Conservation (phyloP, 1,284 basidiomycete species). For the Xerocomus minutiporus region DNA sequence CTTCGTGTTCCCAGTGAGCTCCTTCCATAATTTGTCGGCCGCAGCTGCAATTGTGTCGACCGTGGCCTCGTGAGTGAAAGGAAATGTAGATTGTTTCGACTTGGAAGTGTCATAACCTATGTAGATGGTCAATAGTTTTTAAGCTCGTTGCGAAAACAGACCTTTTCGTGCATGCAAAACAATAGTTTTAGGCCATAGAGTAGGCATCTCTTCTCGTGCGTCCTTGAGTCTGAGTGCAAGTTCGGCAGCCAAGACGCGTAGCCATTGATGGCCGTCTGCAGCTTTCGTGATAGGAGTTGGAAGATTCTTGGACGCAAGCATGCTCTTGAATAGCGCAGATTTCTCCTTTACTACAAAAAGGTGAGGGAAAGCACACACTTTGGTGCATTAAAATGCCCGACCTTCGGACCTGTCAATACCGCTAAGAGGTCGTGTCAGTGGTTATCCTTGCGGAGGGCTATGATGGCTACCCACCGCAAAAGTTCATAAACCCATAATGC, state of each 20-base stretch:
- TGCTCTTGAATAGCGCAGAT: conserved; percentile 77
- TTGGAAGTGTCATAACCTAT: conserved; percentile 62
- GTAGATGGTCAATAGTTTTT: conserved; percentile 2
- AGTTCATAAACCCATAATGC: conserved; percentile 91
- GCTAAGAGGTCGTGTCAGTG: conserved; percentile 36
- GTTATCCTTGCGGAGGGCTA: not conserved
- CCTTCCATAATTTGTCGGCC: conserved; percentile 84
- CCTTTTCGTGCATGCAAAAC: conserved; percentile 74
- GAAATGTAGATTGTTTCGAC: conserved; percentile 82
- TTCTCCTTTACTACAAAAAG: conserved; percentile 74
- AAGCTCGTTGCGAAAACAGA: conserved; percentile 20
- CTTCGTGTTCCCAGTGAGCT: conserved; percentile 57
- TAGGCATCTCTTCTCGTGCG: conserved; percentile 66
- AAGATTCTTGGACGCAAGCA: conserved; percentile 92
- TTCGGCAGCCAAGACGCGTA: conserved; percentile 87
- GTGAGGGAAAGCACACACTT: not conserved
- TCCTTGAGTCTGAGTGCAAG: conserved; percentile 82
- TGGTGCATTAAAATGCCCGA: conserved; percentile 25
- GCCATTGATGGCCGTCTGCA: conserved; percentile 83
- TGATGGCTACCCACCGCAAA: conserved; percentile 46
- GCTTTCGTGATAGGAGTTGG: conserved; percentile 69
- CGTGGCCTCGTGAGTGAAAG: conserved; percentile 68
- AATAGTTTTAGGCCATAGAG: conserved; percentile 90
- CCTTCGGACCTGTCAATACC: conserved; percentile 92
- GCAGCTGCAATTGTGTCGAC: conserved; percentile 76